phyloP scores from a whole-genome alignment of 2,329 filamentous ascomycete genomes.

The Mycosphaerella arachidis region DNA sequence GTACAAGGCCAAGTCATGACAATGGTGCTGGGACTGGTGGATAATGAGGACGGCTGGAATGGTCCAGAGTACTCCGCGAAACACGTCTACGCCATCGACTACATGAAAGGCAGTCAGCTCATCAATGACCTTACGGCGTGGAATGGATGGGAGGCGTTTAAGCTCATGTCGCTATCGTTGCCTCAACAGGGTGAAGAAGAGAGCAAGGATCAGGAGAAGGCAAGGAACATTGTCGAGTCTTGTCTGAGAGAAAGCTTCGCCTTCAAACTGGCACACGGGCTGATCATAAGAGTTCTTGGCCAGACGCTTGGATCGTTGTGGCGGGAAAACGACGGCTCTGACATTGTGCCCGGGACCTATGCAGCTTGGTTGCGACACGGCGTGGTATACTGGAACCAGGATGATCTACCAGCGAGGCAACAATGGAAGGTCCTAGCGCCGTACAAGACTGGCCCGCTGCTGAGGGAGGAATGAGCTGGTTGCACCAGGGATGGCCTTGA shows the following conservation, averaged over 20 bases:
- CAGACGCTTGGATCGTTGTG: slow-evolving; percentile 52
- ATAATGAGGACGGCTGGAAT: slow-evolving; percentile 50
- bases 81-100: slow-evolving; percentile 50
- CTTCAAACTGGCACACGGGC: slow-evolving; percentile 54
- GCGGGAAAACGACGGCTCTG: slow-evolving; percentile 48
- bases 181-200: slow-evolving; percentile 40
- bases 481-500: not conserved
- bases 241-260: slow-evolving; percentile 50
- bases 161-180: slow-evolving; percentile 46
- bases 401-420: slow-evolving; percentile 36
- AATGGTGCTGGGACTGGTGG: slow-evolving; percentile 50
- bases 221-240: slow-evolving; percentile 49
- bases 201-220: slow-evolving; percentile 44
- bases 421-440: slow-evolving; percentile 36
- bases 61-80: slow-evolving; percentile 49
- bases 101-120: slow-evolving; percentile 48
- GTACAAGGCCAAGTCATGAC: slow-evolving; percentile 53
- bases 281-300: slow-evolving; percentile 49
- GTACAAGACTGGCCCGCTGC: slow-evolving; percentile 39
- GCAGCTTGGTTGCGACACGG: slow-evolving; percentile 52
- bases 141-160: slow-evolving; percentile 48
- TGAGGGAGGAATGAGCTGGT: slow-evolving; percentile 5
- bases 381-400: slow-evolving; percentile 46
- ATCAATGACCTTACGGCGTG: slow-evolving; percentile 52
- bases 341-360: slow-evolving; percentile 50